Conservation (phyloP, 164 flowering plant genomes). For the Nymphaea thermarum region DNA sequence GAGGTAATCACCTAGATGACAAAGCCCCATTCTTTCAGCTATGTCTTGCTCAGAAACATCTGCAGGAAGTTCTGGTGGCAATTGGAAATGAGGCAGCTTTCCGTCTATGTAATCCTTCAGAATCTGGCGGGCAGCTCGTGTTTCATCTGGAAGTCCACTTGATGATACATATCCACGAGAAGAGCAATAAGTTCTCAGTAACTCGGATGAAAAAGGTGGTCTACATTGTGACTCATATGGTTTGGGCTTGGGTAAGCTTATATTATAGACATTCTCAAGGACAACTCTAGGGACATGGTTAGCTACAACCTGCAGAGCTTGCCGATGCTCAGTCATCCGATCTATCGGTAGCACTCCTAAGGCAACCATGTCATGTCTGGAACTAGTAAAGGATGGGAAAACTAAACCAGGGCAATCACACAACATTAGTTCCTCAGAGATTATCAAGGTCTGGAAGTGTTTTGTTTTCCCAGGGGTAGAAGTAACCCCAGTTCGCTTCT, state of each 20-base stretch:
- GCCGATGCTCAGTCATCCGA: conserved; percentile 82
- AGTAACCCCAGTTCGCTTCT: conserved; percentile 83
- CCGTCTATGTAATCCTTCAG: conserved; percentile 91
- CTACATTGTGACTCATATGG: conserved; percentile 69
- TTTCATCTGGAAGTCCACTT: conserved; percentile 92
- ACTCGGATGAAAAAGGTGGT: conserved; percentile 69
- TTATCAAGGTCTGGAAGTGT: conserved; percentile 87
- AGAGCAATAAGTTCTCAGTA: conserved; percentile 66
- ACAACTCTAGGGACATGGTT: conserved; percentile 50
- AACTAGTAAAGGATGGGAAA: conserved; percentile 91
- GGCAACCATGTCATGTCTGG: conserved; percentile 91
- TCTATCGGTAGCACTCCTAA: conserved; percentile 90
- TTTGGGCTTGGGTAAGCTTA: conserved; percentile 76
- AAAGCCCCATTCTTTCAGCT: neutral
- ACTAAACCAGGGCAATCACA: conserved; percentile 98
- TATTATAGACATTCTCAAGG: conserved; percentile 61
- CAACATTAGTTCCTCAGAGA: conserved; percentile 65
- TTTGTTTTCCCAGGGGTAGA: conserved; percentile 98
- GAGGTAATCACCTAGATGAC: neutral
- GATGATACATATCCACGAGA: conserved; percentile 87
- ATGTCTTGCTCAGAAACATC: neutral
- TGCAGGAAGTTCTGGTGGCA: conserved; percentile 43
- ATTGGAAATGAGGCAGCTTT: conserved; percentile 65
- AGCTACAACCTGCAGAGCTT: conserved; percentile 87
- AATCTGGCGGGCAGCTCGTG: conserved; percentile 66